Evolutionary conservation across 805 yeast genomes (phyloP), one percentile per base, ranked within the genome.

Genomic region (Candida ficus): DNA sequence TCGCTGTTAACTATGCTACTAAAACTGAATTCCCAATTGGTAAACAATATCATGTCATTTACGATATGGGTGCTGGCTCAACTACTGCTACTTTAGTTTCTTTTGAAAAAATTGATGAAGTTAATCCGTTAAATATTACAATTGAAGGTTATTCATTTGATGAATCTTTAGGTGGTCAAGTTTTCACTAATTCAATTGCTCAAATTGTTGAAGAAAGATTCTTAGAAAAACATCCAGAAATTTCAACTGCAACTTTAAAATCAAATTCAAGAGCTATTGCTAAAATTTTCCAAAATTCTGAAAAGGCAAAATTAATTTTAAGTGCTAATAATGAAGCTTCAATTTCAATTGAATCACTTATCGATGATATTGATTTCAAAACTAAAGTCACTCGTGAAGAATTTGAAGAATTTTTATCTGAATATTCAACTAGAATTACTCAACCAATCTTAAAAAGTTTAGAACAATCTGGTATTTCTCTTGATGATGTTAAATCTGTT

Each of bases 41-140:
- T 3, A 73, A 69, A 41, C 77, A 76, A 50, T 72, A 78, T 53
- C 85, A 85, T 56, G 57, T 88, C 37, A 73, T 93, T 27, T 88
- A 82, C 57, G 99, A 93, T 60, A 76, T 85, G 75, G 99, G 99
- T 35, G 91, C 96, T 5, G 95, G 95, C 2, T 81, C 95, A 1
- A 84, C 95, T 0, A 77, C 81, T 41, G 95, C 95, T 2, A 84
- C 98, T 0, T 64, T 93, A n/a, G 76, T 89, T 37, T 78, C 90
- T 1, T 69, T 81, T 46, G 60, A 63, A 14, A 75, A 75, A 18
- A 60, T 57, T 35, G 66, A 67, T 20, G 66, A 67, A 26, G 66
- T 68, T 9, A 61, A 71, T 9, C 67, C 68, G 1, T 47, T 65
- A 17, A 49, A 46, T n/a, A 65, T 89, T 29, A 83, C 78, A 29